Conservation (phyloP, 805 yeast genomes). For the Saturnispora bothae region DNA sequence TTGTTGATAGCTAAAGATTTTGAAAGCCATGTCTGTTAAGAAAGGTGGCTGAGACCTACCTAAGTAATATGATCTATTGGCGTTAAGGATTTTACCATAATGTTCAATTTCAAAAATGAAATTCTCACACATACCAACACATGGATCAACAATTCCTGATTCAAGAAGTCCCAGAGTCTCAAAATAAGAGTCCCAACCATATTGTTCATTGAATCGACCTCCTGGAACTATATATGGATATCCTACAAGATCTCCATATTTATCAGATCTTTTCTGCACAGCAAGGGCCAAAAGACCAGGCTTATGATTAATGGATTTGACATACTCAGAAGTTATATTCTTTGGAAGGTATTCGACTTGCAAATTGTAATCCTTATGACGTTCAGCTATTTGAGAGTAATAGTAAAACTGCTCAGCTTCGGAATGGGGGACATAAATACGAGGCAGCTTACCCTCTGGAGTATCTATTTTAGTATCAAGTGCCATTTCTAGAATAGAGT, state of each 20-base stretch:
- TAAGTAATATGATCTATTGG: conserved; percentile 83
- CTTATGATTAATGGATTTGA: conserved; percentile 60
- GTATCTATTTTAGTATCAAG: conserved; percentile 65
- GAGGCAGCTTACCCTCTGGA: conserved; percentile 50
- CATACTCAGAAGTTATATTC: conserved; percentile 64
- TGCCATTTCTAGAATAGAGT: conserved; percentile 60
- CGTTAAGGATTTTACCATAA: conserved; percentile 89
- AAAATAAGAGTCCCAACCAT: conserved; percentile 98
- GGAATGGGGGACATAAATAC: conserved; percentile 67
- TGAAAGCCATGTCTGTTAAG: conserved; percentile 80
- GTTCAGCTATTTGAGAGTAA: conserved; percentile 42
- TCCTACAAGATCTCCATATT: conserved; percentile 34
- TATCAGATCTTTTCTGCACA: conserved; percentile 33
- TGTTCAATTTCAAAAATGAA: conserved; percentile 82
- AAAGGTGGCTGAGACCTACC: conserved; percentile 96
- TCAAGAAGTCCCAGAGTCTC: conserved; percentile 72
- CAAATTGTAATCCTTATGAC: conserved; percentile 45
- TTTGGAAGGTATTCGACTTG: conserved; percentile 73
- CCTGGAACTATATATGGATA: conserved; percentile 94
- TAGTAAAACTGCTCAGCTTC: conserved; percentile 66
- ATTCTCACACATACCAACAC: conserved; percentile 85
- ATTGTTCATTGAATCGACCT: conserved; percentile 90
- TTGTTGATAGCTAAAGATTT: conserved; percentile 48
- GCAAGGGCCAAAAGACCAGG: conserved; percentile 87
- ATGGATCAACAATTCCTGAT: conserved; percentile 55